phyloP scores from a whole-genome alignment of 1,284 basidiomycete genomes.

The Laetiporus sulphureus region DNA sequence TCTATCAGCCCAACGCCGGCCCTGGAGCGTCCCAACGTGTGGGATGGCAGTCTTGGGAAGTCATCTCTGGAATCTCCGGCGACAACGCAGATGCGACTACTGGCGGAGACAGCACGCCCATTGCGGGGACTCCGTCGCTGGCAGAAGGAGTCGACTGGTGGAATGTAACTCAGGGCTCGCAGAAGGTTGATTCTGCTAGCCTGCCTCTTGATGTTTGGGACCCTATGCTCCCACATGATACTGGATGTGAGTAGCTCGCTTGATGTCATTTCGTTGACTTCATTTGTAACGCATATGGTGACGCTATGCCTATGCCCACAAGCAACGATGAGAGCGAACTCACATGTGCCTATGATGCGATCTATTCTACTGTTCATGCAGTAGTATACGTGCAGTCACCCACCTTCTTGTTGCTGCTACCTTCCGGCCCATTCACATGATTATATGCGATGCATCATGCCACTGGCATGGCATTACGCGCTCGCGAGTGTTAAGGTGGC shows the following conservation, averaged over 20 bases:
- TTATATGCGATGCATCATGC: no score
- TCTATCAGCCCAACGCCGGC: conserved; percentile 67
- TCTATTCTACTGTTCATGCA: no score
- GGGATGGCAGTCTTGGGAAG: conserved; percentile 92
- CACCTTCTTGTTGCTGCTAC: no score
- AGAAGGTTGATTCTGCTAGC: conserved; percentile 40
- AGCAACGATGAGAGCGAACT: no score
- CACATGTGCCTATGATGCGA: no score
- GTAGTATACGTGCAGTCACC: no score
- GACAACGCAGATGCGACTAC: background rate
- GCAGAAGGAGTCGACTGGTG: conserved; percentile 58
- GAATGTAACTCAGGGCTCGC: conserved; percentile 42
- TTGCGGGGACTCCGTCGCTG: conserved; percentile 10
- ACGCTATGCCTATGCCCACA: no score
- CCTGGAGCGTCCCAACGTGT: conserved; percentile 68
- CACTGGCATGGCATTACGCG: no score
- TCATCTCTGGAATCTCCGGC: conserved; percentile 29
- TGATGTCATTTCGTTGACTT: no score
- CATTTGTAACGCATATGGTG: no score
- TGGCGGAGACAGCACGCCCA: conserved; percentile 1
- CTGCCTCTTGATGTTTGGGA: conserved; percentile 80
- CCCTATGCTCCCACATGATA: conserved; percentile 75
- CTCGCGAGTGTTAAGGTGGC: no score
- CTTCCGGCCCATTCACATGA: no score
- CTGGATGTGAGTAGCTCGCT: conserved; percentile 64